A percentile compares a stretch with the other conserved stretches of the same genome.
Evolutionary conservation across 345 rosid species (phyloP).

Genomic region (Ceriops tagal): DNA sequence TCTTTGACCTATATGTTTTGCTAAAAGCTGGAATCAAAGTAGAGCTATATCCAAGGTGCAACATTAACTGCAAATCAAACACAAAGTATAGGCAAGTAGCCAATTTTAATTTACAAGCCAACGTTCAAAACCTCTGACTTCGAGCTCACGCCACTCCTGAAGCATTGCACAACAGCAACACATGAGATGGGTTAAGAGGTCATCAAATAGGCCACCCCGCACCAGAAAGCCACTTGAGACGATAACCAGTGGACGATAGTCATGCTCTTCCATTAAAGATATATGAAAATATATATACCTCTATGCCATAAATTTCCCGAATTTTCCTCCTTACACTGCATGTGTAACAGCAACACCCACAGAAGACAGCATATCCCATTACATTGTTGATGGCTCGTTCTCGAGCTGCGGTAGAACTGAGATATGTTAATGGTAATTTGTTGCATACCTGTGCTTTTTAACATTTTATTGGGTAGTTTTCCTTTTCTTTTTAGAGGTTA

Average conservation of each 20-base stretch:
- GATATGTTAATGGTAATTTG: background rate
- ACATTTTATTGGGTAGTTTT: no score
- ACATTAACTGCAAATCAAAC: background rate
- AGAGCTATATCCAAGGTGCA: background rate
- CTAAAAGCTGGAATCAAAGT: no score
- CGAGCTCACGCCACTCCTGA: constrained; percentile 36
- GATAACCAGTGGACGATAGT: background rate
- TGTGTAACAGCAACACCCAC: constrained; percentile 34
- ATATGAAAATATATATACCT: constrained; percentile 7
- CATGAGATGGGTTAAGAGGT: constrained; percentile 29
- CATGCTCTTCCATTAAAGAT: background rate
- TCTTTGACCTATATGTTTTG: no score
- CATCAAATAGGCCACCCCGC: constrained; percentile 27
- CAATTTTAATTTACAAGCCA: background rate
- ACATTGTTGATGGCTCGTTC: constrained; percentile 19
- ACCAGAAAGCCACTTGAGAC: background rate
- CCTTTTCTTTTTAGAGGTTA: no score
- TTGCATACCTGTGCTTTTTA: no score
- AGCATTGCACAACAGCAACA: constrained; percentile 36
- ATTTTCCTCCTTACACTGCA: constrained; percentile 25
- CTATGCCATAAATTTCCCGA: constrained; percentile 15
- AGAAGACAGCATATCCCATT: constrained; percentile 21
- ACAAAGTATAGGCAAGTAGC: background rate
- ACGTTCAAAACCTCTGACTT: constrained; percentile 26
- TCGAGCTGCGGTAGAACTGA: constrained; percentile 13